Evolutionary conservation across 148 eudicot genomes (phyloP), one percentile per base, ranked within the genome.

Genomic region (Heliamphora exappendiculata): DNA sequence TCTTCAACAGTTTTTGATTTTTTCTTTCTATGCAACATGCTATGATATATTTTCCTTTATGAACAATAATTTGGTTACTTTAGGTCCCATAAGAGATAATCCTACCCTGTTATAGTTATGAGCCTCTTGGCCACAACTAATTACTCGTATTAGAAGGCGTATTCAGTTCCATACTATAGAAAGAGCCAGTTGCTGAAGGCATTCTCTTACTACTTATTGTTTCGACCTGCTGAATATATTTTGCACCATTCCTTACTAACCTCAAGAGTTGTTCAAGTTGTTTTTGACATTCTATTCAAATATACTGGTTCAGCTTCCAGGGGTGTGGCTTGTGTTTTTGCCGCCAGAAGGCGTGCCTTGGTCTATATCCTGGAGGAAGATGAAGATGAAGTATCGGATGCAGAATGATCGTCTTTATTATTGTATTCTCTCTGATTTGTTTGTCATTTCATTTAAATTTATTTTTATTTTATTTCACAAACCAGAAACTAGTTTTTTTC

Each of bases 361-460:
- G 99, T 95, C 47, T 95, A 95, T 84, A 95, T 95, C 73, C 83
- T 95, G 44, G 99, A 95, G 70, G 99, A 95, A 92, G 99, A 95
- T 73, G 99, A 95, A 83, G 99, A 94, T 72, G 98, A 94, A 71
- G 84, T 79, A 45, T 86, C 97, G 22, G 98, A 95, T 81, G 82
- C 83, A 77, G 99, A 95, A 55, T 95, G 75, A 86, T 44, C 54
- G 20, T 7, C n/a, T 57, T 65, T 64, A 14, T 9, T 12, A 36
- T n/a, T 26, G 33, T 33, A 9, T 37, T 36, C 8, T 72, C 14
- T 41, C 3, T 34, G 4, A 0, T 44, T 24, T 70, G n/a, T 13
- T 53, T 5, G 1, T 28, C 10, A 14, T 44, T 44, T 55, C 20
- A 22, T 24, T 19, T 74, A 6, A 0, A 1, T 69, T 5, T 0